Base-by-base conservation (phyloP, 139 green algal species). In the Spirogloea muscicola region DNA sequence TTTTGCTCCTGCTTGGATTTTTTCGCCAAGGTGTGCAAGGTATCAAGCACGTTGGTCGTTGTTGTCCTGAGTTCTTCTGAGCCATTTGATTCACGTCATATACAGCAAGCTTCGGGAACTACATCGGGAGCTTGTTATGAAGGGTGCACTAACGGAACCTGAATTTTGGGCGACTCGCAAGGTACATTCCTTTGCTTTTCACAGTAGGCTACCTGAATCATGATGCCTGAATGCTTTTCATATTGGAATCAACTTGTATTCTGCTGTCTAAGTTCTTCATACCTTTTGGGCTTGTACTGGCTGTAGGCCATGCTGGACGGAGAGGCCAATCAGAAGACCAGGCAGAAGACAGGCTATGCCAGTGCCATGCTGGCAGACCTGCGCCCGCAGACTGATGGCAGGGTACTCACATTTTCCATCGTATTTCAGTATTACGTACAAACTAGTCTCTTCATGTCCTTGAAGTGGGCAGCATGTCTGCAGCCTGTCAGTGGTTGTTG, bases 321-420 rank as follows among this genome's bases (percentile, higher is more conserved):
- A 6, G 58, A 76, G n/a, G 7, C 4, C 3, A 59, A 7, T 16
- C 6, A n/a, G 33, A 62, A 79, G 52, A 33, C 27, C n/a, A 29
- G 59, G 27, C 71, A 79, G 63, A 16, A 39, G 3, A 79, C 43
- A 34, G 71, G 71, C 27, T 29, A 77, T 27, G 41, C 71, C 21
- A 72, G 48, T 65, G 63, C 62, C 13, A 79, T 79, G 71, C 71
- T 79, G 41, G 63, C 71, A 4, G 71, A 77, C 38, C 36, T 79
- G n/a, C 1, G 63, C 31, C 29, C 29, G 21, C 43, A 63, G 21
- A 65, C 33, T n/a, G 71, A 79, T 78, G 71, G 71, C 41, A 25
- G 63, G 65, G 71, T 79, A 60, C n/a, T n/a, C n/a, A n/a, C n/a
- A n/a, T n/a, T n/a, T n/a, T n/a, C n/a, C n/a, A n/a, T n/a, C n/a